Conservation (phyloP, 2,329 filamentous ascomycete species). For the Pestalotiopsis sp. region DNA sequence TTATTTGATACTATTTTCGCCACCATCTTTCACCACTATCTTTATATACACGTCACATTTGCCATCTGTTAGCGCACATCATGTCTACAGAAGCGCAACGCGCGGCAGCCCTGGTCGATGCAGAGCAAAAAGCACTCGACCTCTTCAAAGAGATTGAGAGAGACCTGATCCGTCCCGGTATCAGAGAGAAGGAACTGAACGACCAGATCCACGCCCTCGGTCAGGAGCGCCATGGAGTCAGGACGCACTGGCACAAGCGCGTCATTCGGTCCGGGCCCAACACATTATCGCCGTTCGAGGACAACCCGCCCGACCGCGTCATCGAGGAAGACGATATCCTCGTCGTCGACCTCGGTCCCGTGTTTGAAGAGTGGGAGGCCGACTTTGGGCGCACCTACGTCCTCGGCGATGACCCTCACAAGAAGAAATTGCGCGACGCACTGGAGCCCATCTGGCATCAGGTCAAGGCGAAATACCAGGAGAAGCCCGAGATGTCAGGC, state of each 20-base stretch:
- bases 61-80: neutral
- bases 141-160: slow-evolving; percentile 51
- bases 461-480: slow-evolving; percentile 42
- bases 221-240: slow-evolving; percentile 41
- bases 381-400: slow-evolving; percentile 57
- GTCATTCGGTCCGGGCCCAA: slow-evolving; percentile 52
- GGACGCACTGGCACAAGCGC: slow-evolving; percentile 56
- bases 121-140: slow-evolving; percentile 45
- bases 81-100: neutral
- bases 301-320: slow-evolving; percentile 51
- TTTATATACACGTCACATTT: neutral
- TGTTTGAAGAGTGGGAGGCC: slow-evolving; percentile 55
- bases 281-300: slow-evolving; percentile 48
- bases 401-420: slow-evolving; percentile 47
- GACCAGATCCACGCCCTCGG: slow-evolving; percentile 48
- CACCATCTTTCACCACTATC: neutral
- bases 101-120: slow-evolving; percentile 44
- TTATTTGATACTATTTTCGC: neutral
- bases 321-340: slow-evolving; percentile 52
- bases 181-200: slow-evolving; percentile 49
- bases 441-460: slow-evolving; percentile 40
- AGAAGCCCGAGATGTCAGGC: slow-evolving; percentile 48
- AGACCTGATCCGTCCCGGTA: slow-evolving; percentile 46
- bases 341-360: slow-evolving; percentile 53
- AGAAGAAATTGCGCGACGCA: slow-evolving; percentile 39